A percentile compares a stretch with the other conserved stretches of the same genome.
Evolutionary conservation across 495 filamentous ascomycete genomes (phyloP).

Genomic region (Copromyces sp.): DNA sequence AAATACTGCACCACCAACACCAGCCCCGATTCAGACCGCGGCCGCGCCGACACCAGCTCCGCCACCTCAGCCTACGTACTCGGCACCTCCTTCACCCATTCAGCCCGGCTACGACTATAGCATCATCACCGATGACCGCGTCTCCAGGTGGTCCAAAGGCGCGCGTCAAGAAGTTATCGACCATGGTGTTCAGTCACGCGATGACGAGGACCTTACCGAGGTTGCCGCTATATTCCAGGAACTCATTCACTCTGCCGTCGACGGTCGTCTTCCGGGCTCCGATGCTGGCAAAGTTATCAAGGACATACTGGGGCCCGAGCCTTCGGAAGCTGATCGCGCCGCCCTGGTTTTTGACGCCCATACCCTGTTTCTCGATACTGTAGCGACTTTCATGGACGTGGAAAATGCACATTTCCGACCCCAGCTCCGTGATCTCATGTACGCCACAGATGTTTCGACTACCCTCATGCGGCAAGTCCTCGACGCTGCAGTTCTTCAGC

Average conservation of each 20-base stretch:
- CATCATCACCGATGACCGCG: constrained; percentile 38
- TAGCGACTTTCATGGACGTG: constrained; percentile 66
- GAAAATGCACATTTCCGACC: constrained; percentile 38
- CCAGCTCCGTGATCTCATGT: constrained; percentile 47
- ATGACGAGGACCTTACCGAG: constrained; percentile 53
- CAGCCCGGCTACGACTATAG: constrained; percentile 36
- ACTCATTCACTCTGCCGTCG: constrained; percentile 60
- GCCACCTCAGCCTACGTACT: constrained; percentile 2
- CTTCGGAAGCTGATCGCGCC: constrained; percentile 32
- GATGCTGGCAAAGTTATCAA: constrained; percentile 66
- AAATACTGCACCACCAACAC: not conserved
- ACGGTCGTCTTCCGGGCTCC: constrained; percentile 50
- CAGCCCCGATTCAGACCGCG: constrained; percentile 2
- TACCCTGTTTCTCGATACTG: constrained; percentile 68
- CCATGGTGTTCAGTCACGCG: constrained; percentile 44
- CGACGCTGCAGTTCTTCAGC: constrained; percentile 64
- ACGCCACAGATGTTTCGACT: constrained; percentile 60
- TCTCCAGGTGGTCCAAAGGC: constrained; percentile 34
- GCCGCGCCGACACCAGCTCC: constrained; percentile 13
- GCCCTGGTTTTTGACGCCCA: constrained; percentile 45
- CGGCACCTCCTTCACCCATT: constrained; percentile 13
- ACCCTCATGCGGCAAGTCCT: constrained; percentile 68
- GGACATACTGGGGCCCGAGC: constrained; percentile 56
- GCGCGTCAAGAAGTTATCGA: constrained; percentile 43
- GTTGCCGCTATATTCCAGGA: constrained; percentile 76